Evolutionary conservation across 2,329 filamentous ascomycete species (phyloP).

Genomic region (Chaetomiaceae sp.): DNA sequence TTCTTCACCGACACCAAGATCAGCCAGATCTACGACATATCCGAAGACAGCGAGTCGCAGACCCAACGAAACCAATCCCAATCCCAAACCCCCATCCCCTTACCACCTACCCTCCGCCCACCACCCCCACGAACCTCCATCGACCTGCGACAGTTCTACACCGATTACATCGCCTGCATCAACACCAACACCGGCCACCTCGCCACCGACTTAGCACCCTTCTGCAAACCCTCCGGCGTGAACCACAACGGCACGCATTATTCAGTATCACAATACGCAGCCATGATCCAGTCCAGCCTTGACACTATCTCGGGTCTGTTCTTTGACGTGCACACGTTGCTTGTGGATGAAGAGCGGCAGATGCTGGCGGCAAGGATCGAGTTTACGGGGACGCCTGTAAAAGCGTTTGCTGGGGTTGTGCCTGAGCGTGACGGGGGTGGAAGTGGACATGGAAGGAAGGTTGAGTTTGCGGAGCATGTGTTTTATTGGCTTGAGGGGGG

Average conservation of each 20-base stretch:
- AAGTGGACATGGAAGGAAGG: constrained; percentile 17
- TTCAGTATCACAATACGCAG: constrained; percentile 15
- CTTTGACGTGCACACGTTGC: constrained; percentile 18
- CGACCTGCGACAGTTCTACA: constrained; percentile 19
- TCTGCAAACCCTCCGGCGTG: constrained; percentile 19
- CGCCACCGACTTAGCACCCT: constrained; percentile 15
- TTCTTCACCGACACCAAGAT: constrained; percentile 17
- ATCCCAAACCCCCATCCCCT: not conserved
- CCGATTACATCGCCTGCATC: constrained; percentile 22
- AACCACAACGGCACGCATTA: constrained; percentile 14
- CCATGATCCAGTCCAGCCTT: constrained; percentile 19
- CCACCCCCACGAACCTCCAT: constrained; percentile 16
- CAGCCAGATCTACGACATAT: constrained; percentile 12
- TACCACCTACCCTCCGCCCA: constrained; percentile 7
- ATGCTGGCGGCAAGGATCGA: constrained; percentile 22
- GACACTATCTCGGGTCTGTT: constrained; percentile 19
- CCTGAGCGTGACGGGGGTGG: no score
- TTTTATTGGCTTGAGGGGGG: constrained; percentile 26
- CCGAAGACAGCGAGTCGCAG: constrained; percentile 9
- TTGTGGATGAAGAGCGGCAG: constrained; percentile 19
- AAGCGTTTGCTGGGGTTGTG: constrained; percentile 15
- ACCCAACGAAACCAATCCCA: constrained; percentile 7
- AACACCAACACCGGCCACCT: constrained; percentile 20
- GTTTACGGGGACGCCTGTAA: constrained; percentile 22
- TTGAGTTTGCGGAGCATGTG: constrained; percentile 23